Base-by-base conservation (phyloP, 352 stramenopile species). In the Phytopythium boreale region DNA sequence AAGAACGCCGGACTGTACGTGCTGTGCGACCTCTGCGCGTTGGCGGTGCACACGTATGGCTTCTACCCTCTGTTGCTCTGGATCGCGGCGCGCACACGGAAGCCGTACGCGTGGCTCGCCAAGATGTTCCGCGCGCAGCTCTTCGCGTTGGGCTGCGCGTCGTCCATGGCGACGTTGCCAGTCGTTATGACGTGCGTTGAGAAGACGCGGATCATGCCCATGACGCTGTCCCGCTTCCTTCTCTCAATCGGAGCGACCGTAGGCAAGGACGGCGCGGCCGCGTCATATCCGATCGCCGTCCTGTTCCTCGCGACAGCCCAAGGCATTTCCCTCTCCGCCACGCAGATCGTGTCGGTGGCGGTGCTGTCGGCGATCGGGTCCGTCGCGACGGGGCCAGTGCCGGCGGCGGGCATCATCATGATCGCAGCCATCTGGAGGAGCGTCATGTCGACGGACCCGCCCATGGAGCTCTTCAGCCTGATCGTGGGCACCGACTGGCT, bases 131-230 rank as follows among this genome's bases (percentile, higher is more conserved):
- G 75, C 2, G 84, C 84, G 0, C 81, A 91, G 57, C 63, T 87
- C 9, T 91, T 93, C 53, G 82, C 82, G 9, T 72, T 90, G n/a
- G 81, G 79, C 44, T 90, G 79, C 64, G 80, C 80, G 62, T 93
- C 84, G 37, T 93, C 84, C 43, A 83, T 89, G 52, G 84, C 80
- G 19, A 93, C 82, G 53, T 66, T 91, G 41, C 84, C 84, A 1
- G 72, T 89, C 56, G 86, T 75, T 43, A 74, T 91, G 71, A 69
- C 72, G 10, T 88, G 78, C 57, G 79, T 89, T 26, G 77, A 77
- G 37, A 56, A 67, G 10, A 82, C 84, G 27, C 74, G 77, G 1
- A 61, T 88, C 20, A 75, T 90, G 26, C 83, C 84, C 26, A 61
- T 57, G 12, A 59, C 74, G 27, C 61, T 92, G 0, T 75, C 77